Base-by-base conservation (phyloP, 1,139 yeast species). In the Schwanniomyces etchellsii region DNA sequence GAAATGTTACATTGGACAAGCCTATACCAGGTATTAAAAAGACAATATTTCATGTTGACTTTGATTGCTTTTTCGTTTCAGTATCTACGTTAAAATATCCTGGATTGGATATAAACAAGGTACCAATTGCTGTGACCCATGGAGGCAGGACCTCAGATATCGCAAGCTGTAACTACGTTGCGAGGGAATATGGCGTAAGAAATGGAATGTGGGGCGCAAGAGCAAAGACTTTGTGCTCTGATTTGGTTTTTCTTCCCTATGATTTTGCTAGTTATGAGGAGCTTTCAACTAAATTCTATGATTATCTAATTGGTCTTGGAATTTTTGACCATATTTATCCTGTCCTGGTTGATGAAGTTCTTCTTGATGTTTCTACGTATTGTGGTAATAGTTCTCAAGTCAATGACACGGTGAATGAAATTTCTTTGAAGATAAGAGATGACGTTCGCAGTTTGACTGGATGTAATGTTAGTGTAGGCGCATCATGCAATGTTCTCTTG, bases 81-180 rank as follows among this genome's bases (percentile, higher is more conserved):
- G 96, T 84, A 0, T 83, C 96, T 0, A 73, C 85, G 10, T 58
- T 78, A 31, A 62, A 57, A 5, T 61, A 66, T 26, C 81, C 82
- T 0, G 63, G 77, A 5, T 45, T 77, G 14, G 78, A 81, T 44
- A 66, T 81, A 10, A 48, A 69, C 10, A 60, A 40, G 5, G 74
- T 68, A 16, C 94, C 96, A 0, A 70, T 88, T 3, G 88, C 93
- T 28, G 96, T 91, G 0, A 77, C 94, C 4, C 89, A 86, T 52
- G 96, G 96, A 9, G 73, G 73, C 0, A 61, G 61, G 4, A 66
- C 77, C 2, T 68, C 76, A 0, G 98, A 91, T 52, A 65, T 91
- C n/a, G 93, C 97, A 0, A 83, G 95, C 39, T 88, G 96, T 49
- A 91, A 89, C 50, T 91, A 91, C 50, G 77, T 70, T 6, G 96